Base-by-base conservation (phyloP, 495 filamentous ascomycete species). In the Penicillium parvum region DNA sequence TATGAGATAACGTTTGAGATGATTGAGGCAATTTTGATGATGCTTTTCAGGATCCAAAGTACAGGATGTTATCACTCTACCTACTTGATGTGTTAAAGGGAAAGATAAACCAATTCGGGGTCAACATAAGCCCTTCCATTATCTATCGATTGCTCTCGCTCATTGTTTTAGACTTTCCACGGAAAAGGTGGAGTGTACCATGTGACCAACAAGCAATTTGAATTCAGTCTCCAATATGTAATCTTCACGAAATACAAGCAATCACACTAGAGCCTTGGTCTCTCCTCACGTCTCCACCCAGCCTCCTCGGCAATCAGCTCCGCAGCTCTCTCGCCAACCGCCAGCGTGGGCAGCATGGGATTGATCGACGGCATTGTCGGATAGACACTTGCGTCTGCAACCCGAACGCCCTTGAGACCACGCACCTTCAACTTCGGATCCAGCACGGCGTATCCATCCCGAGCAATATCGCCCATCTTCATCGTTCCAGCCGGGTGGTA, bases 401-500 rank as follows among this genome's bases (percentile, higher is more conserved):
- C 77, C 42, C 81, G 74, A 30, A 83, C 57, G 7, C 71, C 69
- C 64, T 76, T 72, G 46, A 85, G 38, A 4, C 76, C 81, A 20
- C 73, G 67, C 28, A 85, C 41, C 61, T 71, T 73, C 44, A 85
- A 54, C 43, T 73, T 54, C 14, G 61, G 58, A 53, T 85, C 78
- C n/a, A 85, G 81, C n/a, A 85, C 81, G 8, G 78, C 86, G 61
- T 82, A 58, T 23, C 70, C 67, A 50, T 90, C 84, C 22, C 68
- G 71, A 10, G 57, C 54, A 8, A 78, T 60, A 58, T 86, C 76
- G 12, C 87, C 87, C 87, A 92, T 92, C 72, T 86, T 90, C 34
- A 86, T 89, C 17, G 87, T 92, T 36, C 87, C 86, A 21, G 84
- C 84, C 0, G 87, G 87, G 60, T 92, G 87, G 60, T 92, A 92